Evolutionary conservation across 2,329 filamentous ascomycete species (phyloP).

Genomic region (Diaporthe aspalathi): DNA sequence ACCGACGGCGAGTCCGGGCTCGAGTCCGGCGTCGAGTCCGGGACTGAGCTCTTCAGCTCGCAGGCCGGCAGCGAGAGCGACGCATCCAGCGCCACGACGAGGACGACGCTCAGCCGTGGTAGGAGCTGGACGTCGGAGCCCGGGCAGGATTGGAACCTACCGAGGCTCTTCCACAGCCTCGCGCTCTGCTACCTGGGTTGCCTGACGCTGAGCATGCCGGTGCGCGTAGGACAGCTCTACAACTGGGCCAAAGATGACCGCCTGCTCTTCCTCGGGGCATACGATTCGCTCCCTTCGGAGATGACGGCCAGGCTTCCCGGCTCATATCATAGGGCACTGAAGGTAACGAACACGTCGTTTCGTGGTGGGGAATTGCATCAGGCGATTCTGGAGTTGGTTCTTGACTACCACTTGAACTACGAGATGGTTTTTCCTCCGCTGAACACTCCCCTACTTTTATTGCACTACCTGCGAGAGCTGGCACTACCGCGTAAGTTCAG

Average conservation of each 20-base stretch:
- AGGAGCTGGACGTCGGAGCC: constrained; percentile 59
- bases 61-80: constrained; percentile 58
- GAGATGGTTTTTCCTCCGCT: constrained; percentile 78
- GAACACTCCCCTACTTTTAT: constrained; percentile 75
- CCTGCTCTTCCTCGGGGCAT: constrained; percentile 78
- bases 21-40: constrained; percentile 47
- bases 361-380: constrained; percentile 71
- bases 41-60: constrained; percentile 66
- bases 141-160: constrained; percentile 65
- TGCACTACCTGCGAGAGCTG: constrained; percentile 77
- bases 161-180: constrained; percentile 79
- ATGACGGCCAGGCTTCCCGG: constrained; percentile 75
- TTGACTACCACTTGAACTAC: constrained; percentile 75
- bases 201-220: constrained; percentile 79
- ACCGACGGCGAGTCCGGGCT: constrained; percentile 45
- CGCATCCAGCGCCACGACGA: constrained; percentile 45
- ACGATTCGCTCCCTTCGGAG: constrained; percentile 58
- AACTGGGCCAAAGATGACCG: constrained; percentile 75
- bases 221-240: constrained; percentile 79
- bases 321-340: constrained; percentile 69
- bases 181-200: constrained; percentile 84
- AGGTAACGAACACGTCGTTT: constrained; percentile 59
- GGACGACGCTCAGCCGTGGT: constrained; percentile 48
- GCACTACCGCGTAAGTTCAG: constrained; percentile 74
- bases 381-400: constrained; percentile 69